A percentile compares a stretch with the other conserved stretches of the same genome.
Conservation (phyloP, 495 filamentous ascomycete genomes). For the Paragyromitra xinjiangensis region DNA sequence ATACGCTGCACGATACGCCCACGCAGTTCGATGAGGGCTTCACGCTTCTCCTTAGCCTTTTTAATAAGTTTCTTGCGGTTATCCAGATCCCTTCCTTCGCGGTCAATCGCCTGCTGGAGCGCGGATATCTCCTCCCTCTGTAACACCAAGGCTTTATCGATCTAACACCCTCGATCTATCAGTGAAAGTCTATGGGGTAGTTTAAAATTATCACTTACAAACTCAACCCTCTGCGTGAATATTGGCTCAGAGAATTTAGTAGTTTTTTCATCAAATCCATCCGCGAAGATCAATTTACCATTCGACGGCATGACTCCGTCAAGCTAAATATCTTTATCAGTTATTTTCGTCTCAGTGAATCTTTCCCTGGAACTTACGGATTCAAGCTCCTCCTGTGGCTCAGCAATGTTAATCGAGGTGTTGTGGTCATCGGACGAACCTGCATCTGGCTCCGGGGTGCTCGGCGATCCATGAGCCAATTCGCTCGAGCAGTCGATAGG, state of each 20-base stretch:
- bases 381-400: neutral
- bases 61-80: neutral
- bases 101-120: neutral
- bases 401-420: neutral
- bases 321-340: neutral
- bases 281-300: neutral
- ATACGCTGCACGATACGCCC: neutral
- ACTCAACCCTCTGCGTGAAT: conserved; percentile 4
- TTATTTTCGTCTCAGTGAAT: neutral
- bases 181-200: neutral
- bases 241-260: neutral
- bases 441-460: neutral
- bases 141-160: neutral
- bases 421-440: neutral
- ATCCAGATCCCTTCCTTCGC: neutral
- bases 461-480: neutral
- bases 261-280: neutral
- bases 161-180: neutral
- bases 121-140: neutral
- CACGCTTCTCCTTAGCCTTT: neutral
- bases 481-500: neutral
- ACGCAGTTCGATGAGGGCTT: neutral
- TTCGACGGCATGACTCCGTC: too few relatives aligned
- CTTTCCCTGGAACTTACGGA: neutral
- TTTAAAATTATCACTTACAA: neutral